A percentile compares a stretch with the other conserved stretches of the same genome.
Conservation (phyloP, 768 basidiomycete genomes). For the Lepiota brunneoincarnata region DNA sequence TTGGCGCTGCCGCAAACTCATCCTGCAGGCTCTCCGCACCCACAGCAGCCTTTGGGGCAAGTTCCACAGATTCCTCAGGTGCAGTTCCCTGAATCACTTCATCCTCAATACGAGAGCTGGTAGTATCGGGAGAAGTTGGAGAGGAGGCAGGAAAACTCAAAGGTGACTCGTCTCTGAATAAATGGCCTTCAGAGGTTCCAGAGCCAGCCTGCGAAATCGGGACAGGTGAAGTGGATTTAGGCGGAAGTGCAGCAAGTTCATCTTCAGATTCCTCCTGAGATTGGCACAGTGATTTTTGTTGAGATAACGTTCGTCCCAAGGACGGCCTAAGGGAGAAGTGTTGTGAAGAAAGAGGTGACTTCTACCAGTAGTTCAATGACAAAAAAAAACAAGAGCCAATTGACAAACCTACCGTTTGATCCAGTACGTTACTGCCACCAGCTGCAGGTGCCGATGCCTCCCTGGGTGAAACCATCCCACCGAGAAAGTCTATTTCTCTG, state of each 20-base stretch:
- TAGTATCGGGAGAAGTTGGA: slow-evolving; percentile 1
- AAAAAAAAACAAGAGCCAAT: neutral
- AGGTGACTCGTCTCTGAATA: neutral
- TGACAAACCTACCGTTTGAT: slow-evolving; percentile 3
- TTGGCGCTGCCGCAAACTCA: neutral
- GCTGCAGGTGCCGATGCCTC: neutral
- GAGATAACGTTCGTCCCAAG: neutral
- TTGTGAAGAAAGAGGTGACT: neutral
- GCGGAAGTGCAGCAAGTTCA: slow-evolving; percentile 5
- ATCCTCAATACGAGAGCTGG: neutral
- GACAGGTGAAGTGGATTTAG: neutral
- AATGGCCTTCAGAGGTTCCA: neutral
- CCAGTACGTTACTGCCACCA: neutral
- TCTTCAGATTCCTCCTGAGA: slow-evolving; percentile 7
- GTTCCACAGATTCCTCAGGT: neutral
- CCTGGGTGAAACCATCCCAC: neutral
- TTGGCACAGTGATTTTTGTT: neutral
- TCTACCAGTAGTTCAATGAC: neutral
- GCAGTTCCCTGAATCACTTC: neutral
- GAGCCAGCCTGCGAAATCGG: neutral
- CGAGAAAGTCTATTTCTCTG: neutral
- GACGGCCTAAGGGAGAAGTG: neutral
- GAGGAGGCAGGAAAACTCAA: neutral
- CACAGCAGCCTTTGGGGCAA: neutral
- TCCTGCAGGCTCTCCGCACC: neutral